phyloP scores from a whole-genome alignment of 2,329 filamentous ascomycete genomes.

The Cercospora nicotianae region DNA sequence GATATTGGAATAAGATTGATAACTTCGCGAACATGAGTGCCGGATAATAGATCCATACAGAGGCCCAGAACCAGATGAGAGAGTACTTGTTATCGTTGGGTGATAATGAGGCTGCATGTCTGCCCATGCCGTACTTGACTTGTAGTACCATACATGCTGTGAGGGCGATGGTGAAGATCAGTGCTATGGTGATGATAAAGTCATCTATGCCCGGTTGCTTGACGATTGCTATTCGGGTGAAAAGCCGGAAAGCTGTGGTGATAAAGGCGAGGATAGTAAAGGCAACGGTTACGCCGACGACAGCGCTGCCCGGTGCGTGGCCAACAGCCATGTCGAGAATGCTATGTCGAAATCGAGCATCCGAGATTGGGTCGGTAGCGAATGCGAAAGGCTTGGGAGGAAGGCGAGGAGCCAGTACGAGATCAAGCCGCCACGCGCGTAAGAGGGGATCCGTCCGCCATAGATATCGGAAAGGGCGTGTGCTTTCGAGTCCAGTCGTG shows the following conservation, averaged over 20 bases:
- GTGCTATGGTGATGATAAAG: slow-evolving; percentile 24
- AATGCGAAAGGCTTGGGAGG: not conserved
- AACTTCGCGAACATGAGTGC: slow-evolving; percentile 36
- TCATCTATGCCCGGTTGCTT: slow-evolving; percentile 32
- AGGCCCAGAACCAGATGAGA: slow-evolving; percentile 32
- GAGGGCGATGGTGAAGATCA: slow-evolving; percentile 22
- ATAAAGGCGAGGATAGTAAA: slow-evolving; percentile 31
- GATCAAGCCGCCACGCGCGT: not conserved
- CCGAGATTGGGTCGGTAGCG: not conserved
- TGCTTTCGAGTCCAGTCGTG: slow-evolving; percentile 10
- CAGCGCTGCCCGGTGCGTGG: slow-evolving; percentile 31
- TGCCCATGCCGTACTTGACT: slow-evolving; percentile 35
- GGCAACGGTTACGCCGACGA: slow-evolving; percentile 31
- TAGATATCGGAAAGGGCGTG: slow-evolving; percentile 4
- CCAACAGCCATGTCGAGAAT: slow-evolving; percentile 21
- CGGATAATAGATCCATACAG: slow-evolving; percentile 32
- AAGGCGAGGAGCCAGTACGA: not conserved
- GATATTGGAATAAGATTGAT: slow-evolving; percentile 40
- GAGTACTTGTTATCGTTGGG: slow-evolving; percentile 22
- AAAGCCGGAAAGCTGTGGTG: slow-evolving; percentile 25
- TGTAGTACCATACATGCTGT: slow-evolving; percentile 29
- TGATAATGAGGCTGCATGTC: slow-evolving; percentile 26
- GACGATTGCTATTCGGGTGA: slow-evolving; percentile 29
- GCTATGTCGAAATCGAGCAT: not conserved
- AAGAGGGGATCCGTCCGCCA: slow-evolving; percentile 3